Base-by-base conservation (phyloP, 2,329 filamentous ascomycete genomes). In the Rutstroemia sp. region DNA sequence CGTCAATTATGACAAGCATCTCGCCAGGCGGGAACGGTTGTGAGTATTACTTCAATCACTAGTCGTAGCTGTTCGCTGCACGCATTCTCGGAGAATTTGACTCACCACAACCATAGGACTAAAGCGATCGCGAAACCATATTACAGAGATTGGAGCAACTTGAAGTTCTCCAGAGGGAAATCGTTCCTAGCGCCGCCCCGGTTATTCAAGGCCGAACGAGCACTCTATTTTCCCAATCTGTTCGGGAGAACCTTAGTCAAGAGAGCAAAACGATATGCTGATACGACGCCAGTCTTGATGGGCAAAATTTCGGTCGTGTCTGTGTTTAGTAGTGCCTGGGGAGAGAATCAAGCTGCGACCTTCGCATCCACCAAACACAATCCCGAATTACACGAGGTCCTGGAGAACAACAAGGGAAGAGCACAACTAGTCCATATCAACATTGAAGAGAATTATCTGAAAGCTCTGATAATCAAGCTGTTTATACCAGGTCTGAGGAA, bases 171-270 rank as follows among this genome's bases (percentile, higher is more conserved):
- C 73, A 83, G 91, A 66, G 94, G 94, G 67, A 99, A 99, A 73
- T 90, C 90, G 23, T 99, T 96, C 74, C 76, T 92, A 52, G 85
- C 90, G 19, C 92, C 92, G 39, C 83, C 88, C 4, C 79, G 87
- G n/a, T 79, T 92, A 49, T 97, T 97, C 79, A 87, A 85, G 67
- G 80, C 80, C 62, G 89, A 95, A 41, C 80, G 85, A 52, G 87
- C 92, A 5, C 81, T 96, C 61, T 97, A 88, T 77, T 96, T 99
- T 74, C 94, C 94, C 47, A 99, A 99, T 73, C 77, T 99, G 58
- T 82, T 81, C 70, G 94, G 94, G 47, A 77, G 81, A 64, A 96
- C 91, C 2, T 78, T 96, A 30, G 74, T 81, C 54, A 83, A 82
- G 63, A 75, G 74, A 57, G 64, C 74, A 49, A 70, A 49, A 8